Conservation (phyloP, 768 basidiomycete species). For the Dendrothele bispora region DNA sequence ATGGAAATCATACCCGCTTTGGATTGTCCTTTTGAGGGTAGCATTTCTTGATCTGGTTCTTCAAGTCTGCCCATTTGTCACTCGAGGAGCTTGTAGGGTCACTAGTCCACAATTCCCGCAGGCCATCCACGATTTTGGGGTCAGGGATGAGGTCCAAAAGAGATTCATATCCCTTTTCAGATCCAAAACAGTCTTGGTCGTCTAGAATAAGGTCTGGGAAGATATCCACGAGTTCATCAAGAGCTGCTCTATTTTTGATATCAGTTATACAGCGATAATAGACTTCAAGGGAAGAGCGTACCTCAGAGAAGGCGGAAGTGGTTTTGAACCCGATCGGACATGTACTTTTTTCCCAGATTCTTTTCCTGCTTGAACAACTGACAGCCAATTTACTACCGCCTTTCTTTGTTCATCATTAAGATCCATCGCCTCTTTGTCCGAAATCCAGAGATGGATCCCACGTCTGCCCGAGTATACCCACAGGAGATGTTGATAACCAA, state of each 20-base stretch:
- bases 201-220: constrained; percentile 71
- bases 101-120: constrained; percentile 61
- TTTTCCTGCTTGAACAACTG: constrained; percentile 78
- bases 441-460: constrained; percentile 98
- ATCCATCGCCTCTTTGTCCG: constrained; percentile 82
- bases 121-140: constrained; percentile 39
- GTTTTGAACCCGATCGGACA: constrained; percentile 46
- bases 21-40: constrained; percentile 26
- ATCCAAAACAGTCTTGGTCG: constrained; percentile 84
- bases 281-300: constrained; percentile 37
- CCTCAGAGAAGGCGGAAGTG: constrained; percentile 75
- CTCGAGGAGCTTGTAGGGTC: constrained; percentile 54
- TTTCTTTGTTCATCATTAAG: constrained; percentile 90
- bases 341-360: constrained; percentile 84
- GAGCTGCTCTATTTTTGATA: constrained; percentile 36
- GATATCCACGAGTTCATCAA: constrained; percentile 46
- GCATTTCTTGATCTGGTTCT: constrained; percentile 35
- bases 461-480: constrained; percentile 99
- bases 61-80: constrained; percentile 76
- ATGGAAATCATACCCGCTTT: constrained; percentile 30
- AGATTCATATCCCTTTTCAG: constrained; percentile 69
- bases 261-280: not conserved
- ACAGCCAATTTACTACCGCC: constrained; percentile 84
- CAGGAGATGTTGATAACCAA: constrained; percentile 85
- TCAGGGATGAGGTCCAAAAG: constrained; percentile 79